These are phyloP conservation scores for Sequoiadendron giganteum DNA, from an alignment of 75 land plant genomes.

Conservation along the genomic window DNA sequence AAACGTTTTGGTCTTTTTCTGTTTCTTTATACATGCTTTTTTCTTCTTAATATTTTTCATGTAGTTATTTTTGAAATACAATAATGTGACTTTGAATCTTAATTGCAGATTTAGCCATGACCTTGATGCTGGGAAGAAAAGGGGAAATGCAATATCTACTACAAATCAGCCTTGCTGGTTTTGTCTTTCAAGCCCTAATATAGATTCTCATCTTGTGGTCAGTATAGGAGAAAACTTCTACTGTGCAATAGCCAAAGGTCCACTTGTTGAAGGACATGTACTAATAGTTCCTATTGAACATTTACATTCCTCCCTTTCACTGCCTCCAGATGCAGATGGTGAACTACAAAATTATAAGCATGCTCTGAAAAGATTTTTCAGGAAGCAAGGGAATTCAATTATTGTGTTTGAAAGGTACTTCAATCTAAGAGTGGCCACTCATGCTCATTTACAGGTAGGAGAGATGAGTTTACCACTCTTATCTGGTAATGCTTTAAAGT, in stretches of 20 bases:
- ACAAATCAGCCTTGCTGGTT: constrained; percentile 77
- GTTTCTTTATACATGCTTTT: not conserved
- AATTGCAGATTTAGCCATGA: constrained; percentile 26
- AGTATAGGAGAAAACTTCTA: constrained; percentile 85
- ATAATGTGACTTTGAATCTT: not conserved
- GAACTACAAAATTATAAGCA: constrained; percentile 62
- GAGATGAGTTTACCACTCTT: not conserved
- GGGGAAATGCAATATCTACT: not conserved
- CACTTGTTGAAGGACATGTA: constrained; percentile 77
- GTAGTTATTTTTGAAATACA: not conserved
- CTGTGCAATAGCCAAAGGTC: constrained; percentile 94
- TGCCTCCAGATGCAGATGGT: constrained; percentile 44
- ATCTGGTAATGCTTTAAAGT: not conserved
- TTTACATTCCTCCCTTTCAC: constrained; percentile 51
- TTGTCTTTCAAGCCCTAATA: constrained; percentile 82
- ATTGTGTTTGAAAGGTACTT: constrained; percentile 78
- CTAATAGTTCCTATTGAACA: constrained; percentile 90
- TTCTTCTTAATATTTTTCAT: not conserved
- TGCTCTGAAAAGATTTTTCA: constrained; percentile 52
- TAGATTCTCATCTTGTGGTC: constrained; percentile 77
- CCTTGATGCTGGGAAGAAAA: constrained; percentile 8
- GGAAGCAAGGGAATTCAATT: constrained; percentile 54
- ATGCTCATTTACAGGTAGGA: constrained; percentile 95
- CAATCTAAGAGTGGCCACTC: constrained; percentile 45
- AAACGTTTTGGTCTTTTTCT: not conserved